phyloP scores from a whole-genome alignment of 1,139 yeast species.

The Yarrowia galli region DNA sequence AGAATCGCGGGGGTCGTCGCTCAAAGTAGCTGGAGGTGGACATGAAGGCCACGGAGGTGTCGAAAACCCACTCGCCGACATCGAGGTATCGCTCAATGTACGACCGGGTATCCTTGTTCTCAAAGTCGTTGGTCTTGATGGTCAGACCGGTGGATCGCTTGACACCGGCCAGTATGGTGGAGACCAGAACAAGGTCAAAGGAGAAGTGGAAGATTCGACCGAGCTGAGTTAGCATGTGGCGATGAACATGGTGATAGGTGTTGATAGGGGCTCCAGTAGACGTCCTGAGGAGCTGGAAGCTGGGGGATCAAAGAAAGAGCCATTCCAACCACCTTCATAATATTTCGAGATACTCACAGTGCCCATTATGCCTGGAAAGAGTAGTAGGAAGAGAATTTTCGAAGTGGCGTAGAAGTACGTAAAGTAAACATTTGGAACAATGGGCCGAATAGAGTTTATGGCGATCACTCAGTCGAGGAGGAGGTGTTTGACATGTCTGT shows the following conservation, averaged over 20 bases:
- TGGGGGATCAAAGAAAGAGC: background rate
- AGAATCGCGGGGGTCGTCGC: conserved; percentile 51
- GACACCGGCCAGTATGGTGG: conserved; percentile 88
- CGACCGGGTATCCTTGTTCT: conserved; percentile 60
- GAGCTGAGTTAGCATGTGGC: conserved; percentile 42
- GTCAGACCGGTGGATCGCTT: conserved; percentile 87
- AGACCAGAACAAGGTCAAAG: conserved; percentile 75
- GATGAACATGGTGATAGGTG: background rate
- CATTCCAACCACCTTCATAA: background rate
- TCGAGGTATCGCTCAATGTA: conserved; percentile 74
- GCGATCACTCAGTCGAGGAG: background rate
- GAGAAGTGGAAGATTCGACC: conserved; percentile 63
- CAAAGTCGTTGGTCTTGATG: conserved; percentile 52
- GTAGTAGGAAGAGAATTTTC: conserved; percentile 31
- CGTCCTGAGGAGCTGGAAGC: background rate
- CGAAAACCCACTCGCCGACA: conserved; percentile 85
- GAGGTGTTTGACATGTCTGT: background rate
- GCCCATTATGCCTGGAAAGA: conserved; percentile 37
- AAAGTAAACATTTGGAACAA: conserved; percentile 31
- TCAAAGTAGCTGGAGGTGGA: conserved; percentile 77
- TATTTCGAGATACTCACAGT: conserved; percentile 15
- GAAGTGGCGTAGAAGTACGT: conserved; percentile 36
- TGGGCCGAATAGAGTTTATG: conserved; percentile 16
- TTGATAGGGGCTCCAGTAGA: background rate
- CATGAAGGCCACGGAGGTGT: conserved; percentile 73